These are phyloP conservation scores for Rauvolfia tetraphylla DNA, from an alignment of 257 asterid genomes.

Conservation along the genomic window DNA sequence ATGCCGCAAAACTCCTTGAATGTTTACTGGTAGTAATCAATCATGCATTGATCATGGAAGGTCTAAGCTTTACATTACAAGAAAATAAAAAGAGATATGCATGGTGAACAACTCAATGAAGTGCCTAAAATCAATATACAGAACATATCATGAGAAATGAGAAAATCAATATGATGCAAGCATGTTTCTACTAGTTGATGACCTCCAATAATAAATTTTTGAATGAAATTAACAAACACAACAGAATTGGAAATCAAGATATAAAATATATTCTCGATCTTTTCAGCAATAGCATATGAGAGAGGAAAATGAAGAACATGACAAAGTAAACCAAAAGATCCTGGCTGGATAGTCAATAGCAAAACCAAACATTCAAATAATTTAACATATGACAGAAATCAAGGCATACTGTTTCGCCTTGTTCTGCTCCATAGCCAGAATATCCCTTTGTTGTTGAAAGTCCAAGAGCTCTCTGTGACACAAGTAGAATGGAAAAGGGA, in stretches of 20 bases:
- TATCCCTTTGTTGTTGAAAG: constrained; percentile 83
- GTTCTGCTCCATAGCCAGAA: constrained; percentile 97
- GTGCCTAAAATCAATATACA: background rate
- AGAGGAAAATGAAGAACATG: background rate
- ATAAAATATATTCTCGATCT: background rate
- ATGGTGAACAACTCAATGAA: background rate
- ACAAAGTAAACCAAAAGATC: background rate
- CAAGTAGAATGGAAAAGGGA: constrained; percentile 8
- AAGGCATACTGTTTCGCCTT: constrained; percentile 77
- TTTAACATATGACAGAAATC: background rate
- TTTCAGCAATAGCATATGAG: background rate
- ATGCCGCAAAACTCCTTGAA: too few species aligned
- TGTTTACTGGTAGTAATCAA: background rate
- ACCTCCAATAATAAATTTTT: background rate
- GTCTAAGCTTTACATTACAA: background rate
- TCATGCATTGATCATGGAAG: background rate
- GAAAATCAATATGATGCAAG: background rate
- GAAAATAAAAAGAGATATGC: background rate
- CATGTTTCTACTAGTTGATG: background rate
- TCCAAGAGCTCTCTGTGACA: constrained; percentile 57
- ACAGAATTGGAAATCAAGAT: background rate
- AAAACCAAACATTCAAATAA: background rate
- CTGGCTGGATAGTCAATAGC: background rate
- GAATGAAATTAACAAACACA: background rate
- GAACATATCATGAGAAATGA: background rate